Conservation (phyloP, 345 rosid genomes). For the Cardamine chenopodiifolia region DNA sequence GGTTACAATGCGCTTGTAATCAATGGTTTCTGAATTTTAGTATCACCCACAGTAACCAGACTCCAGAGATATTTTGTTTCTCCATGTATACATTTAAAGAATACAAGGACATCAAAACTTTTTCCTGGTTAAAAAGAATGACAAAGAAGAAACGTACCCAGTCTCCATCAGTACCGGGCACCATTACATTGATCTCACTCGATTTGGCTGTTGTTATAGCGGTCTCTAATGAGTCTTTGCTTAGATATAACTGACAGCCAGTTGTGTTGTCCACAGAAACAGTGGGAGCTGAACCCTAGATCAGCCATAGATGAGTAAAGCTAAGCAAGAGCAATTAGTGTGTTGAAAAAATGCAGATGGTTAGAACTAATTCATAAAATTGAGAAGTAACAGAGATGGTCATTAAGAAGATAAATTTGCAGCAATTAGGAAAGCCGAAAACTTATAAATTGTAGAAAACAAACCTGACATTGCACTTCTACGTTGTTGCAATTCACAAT, state of each 20-base stretch:
- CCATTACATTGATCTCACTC: slow-evolving; percentile 86
- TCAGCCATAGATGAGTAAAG: slow-evolving; percentile 27
- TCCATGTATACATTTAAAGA: not conserved
- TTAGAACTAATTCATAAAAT: not conserved
- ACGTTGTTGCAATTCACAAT: slow-evolving; percentile 88
- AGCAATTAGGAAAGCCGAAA: not conserved
- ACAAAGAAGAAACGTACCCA: slow-evolving; percentile 59
- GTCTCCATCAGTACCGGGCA: slow-evolving; percentile 76
- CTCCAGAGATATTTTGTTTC: not conserved
- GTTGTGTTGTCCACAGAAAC: slow-evolving; percentile 89
- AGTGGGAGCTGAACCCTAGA: slow-evolving; percentile 93
- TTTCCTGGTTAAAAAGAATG: slow-evolving; percentile 6
- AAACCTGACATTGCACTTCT: slow-evolving; percentile 99
- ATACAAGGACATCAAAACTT: not conserved
- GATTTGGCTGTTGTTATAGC: slow-evolving; percentile 95
- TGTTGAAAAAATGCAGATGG: not conserved
- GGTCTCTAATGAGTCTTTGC: slow-evolving; percentile 71
- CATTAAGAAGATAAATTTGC: not conserved
- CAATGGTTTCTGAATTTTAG: not conserved
- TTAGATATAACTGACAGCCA: slow-evolving; percentile 85
- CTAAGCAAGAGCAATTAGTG: slow-evolving; percentile 15
- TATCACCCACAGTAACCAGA: slow-evolving; percentile 14
- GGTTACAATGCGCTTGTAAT: not conserved
- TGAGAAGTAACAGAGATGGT: slow-evolving; percentile 2
- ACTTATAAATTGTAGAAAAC: slow-evolving; percentile 15